These are phyloP conservation scores for Eimeria praecox DNA, from an alignment of 169 alveolate species.

Conservation along the genomic window DNA sequence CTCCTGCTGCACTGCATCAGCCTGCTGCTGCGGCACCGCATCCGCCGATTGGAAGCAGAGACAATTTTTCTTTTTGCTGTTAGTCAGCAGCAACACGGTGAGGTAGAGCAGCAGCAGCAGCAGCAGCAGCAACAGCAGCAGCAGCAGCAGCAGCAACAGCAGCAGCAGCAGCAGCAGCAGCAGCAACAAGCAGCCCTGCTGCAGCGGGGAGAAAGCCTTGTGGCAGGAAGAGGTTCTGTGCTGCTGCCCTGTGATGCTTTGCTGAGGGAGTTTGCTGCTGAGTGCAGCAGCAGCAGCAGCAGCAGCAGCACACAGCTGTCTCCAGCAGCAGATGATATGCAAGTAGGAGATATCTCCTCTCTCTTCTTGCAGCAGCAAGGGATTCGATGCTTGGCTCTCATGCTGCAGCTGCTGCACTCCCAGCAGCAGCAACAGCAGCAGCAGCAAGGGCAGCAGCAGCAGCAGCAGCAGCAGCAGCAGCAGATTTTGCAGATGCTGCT, in stretches of 20 bases:
- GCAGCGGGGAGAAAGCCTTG: not conserved
- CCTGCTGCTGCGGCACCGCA: slow-evolving; percentile 60
- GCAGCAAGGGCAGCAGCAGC: not conserved
- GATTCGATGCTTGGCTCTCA: slow-evolving; percentile 18
- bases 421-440: slow-evolving; percentile 27
- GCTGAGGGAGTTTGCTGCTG: slow-evolving; percentile 50
- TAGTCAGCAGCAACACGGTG: not conserved
- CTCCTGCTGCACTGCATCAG: slow-evolving; percentile 27
- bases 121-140: slow-evolving; percentile 25
- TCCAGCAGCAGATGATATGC: not conserved
- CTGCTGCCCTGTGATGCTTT: not conserved
- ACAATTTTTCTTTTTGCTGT: slow-evolving; percentile 23
- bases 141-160: slow-evolving; percentile 25
- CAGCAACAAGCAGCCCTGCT: not conserved
- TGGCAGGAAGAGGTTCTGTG: not conserved
- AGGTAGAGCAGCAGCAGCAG: not conserved
- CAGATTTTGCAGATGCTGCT: too few species aligned
- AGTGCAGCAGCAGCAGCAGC: slow-evolving; percentile 60
- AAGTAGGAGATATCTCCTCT: not conserved
- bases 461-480: not conserved
- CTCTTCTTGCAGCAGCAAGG: slow-evolving; percentile 23
- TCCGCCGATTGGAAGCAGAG: slow-evolving; percentile 48
- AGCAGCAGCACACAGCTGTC: slow-evolving; percentile 22
- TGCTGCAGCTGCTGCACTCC: slow-evolving; percentile 60
- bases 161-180: slow-evolving; percentile 21